Evolutionary conservation across 768 basidiomycete genomes (phyloP), one percentile per base, ranked within the genome.

Genomic region (Tylopilus subfusipes): DNA sequence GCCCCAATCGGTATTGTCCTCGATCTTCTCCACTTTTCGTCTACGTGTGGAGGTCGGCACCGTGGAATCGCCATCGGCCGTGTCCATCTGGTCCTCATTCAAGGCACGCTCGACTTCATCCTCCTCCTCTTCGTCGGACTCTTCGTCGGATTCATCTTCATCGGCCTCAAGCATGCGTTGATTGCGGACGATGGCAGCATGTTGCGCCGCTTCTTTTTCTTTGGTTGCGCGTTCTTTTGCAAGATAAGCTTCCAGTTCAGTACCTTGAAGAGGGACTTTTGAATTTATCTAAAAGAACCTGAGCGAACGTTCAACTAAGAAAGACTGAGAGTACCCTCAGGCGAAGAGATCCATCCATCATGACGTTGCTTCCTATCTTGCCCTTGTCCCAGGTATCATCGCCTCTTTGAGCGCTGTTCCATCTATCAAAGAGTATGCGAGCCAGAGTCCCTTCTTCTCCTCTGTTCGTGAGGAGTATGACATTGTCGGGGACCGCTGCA

Each of bases 81-180:
- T 67, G 55, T 84, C 81, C 75, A 80, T 78, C 11, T 63, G 59
- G 44, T 79, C 77, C 16, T 76, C 81, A 31, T 77, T 76, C 18
- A 90, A 72, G 1, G 80, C 76, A 34, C 79, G 76, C 56, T 77
- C 79, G 36, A 68, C 67, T 58, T 77, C 75, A 60, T 89, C 88
- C 30, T 86, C 82, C 14, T 82, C 83, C 12, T 85, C 84, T 2
- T 78, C 77, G 54, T 87, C 89, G 0, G 82, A 85, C 53, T 89
- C 82, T 39, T 70, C 69, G 53, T 88, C 92, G 33, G 81, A 87
- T 42, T 91, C 92, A 54, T 86, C 93, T 65, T 93, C 93, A 66
- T 96, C 94, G 0, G 95, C 96, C 73, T 98, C 94, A 21, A 97
- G 80, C 78, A 97, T 86, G 31, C 89, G 83, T 62, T 92, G 90